Base-by-base conservation (phyloP, 2,329 filamentous ascomycete species). In the Penicillium sp. region DNA sequence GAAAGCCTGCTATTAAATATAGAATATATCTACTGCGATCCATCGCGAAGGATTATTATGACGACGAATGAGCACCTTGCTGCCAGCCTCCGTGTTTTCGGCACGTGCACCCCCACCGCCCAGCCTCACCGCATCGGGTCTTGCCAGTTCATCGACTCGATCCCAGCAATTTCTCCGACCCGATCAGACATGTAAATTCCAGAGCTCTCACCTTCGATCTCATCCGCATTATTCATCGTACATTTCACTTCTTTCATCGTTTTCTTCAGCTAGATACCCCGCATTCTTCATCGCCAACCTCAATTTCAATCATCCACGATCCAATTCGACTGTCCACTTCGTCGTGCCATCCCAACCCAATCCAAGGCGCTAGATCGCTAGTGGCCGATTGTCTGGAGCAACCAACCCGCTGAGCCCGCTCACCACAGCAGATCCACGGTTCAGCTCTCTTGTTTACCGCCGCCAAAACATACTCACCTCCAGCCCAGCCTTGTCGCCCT, bases 371-470 rank as follows among this genome's bases (percentile, higher is more conserved):
- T 71, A 64, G 52, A 67, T 68, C 64, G 64, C 60, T 68, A 67
- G 66, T 63, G 60, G 65, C 65, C 62, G 67, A 72, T 71, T 70
- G 64, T 66, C 69, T 71, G 66, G 71, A 71, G 69, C 67, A 71
- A 71, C 71, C 68, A 67, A 62, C 54, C 45, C 48, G 41, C 61
- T 57, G 65, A 64, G 53, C 62, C 60, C 64, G 61, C 53, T 69
- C 55, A 58, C 46, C 52, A 58, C 45, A 54, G 64, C 38, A 70
- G 70, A 71, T 70, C 72, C 71, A 74, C 70, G 70, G 70, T 70
- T 74, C 72, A 73, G 70, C 69, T 73, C 66, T 59, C 55, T 72
- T 74, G 70, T 73, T 74, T 74, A 73, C 69, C 60, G 60, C 62
- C 50, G 56, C 56, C 56, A 51, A 58, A 58, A 58, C 56, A 58